Base-by-base conservation (phyloP, 2,329 filamentous ascomycete species). In the Trichoderma sp. region DNA sequence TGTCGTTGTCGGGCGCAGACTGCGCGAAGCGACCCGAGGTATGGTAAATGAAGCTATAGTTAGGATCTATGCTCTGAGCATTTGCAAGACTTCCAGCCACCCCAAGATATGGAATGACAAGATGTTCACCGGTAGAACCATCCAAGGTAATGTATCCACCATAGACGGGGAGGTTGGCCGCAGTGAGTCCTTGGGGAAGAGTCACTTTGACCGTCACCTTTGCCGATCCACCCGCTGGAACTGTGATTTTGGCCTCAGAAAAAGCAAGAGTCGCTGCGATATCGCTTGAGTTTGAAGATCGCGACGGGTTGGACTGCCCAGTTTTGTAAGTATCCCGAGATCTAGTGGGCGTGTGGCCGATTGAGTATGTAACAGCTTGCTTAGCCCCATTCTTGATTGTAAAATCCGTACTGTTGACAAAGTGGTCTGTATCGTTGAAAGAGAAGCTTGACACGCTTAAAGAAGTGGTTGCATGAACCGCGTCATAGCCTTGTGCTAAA, bases 391-490 rank as follows among this genome's bases (percentile, higher is more conserved):
- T 93, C 78, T 82, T 85, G 77, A 93, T 85, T 63, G 85, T 87
- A 80, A 93, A 91, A 76, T 87, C 86, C 62, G 87, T 83, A 2
- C 83, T 84, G 14, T 84, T 81, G 60, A 81, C 81, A 77, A 91
- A 88, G 84, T 92, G 81, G 77, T 89, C 88, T 0, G 90, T 91
- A 81, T 93, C 91, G 80, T 93, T 92, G 83, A 92, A 91, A 5
- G 89, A 87, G 12, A 93, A 82, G 80, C 87, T 89, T 18, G 88
- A 88, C 8, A 86, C 86, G 78, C 87, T 88, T 16, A 92, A 83
- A 7, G 89, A 79, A 1, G 88, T 87, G 2, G 85, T 89, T n/a
- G 88, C 84, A 77, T 89, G 86, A 11, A 90, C 89, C 3, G 90
- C 89, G 75, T 91, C 88, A 77, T 88, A 88, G 3, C 89, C 90